Conservation (phyloP, 2,329 filamentous ascomycete species). For the Claviceps africana region DNA sequence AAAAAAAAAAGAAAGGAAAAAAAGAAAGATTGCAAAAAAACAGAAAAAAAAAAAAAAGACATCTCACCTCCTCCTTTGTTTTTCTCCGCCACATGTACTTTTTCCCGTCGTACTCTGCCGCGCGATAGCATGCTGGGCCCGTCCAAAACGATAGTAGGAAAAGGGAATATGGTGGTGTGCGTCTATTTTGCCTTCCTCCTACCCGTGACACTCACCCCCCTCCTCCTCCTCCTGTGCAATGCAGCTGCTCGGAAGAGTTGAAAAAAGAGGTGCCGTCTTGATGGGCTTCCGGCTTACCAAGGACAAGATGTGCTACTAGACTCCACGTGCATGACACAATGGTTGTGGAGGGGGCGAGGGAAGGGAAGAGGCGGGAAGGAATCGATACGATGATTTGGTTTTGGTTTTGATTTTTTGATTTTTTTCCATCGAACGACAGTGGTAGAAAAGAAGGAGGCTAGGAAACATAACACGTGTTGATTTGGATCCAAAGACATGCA, state of each 20-base stretch:
- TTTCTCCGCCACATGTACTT: not conserved
- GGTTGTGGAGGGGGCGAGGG: not conserved
- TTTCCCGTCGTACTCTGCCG: not conserved
- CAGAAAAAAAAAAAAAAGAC: not conserved
- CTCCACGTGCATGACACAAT: not conserved
- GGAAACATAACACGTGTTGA: not conserved
- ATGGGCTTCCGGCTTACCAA: not conserved
- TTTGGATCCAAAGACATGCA: not conserved
- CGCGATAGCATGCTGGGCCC: no score
- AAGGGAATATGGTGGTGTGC: not conserved
- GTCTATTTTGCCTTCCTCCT: not conserved
- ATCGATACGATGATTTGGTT: no score
- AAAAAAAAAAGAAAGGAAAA: no score
- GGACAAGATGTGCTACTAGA: not conserved
- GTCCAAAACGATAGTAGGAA: no score
- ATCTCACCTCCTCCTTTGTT: not conserved
- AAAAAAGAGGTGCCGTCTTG: not conserved
- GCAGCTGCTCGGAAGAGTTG: not conserved
- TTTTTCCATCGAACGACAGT: no score
- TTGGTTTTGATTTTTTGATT: no score
- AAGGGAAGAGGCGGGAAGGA: no score
- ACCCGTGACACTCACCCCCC: not conserved
- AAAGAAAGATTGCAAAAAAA: no score
- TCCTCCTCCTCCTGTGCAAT: not conserved
- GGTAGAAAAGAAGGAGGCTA: no score